Conservation (phyloP, 2,329 filamentous ascomycete species). For the Samsoniella hepiali region DNA sequence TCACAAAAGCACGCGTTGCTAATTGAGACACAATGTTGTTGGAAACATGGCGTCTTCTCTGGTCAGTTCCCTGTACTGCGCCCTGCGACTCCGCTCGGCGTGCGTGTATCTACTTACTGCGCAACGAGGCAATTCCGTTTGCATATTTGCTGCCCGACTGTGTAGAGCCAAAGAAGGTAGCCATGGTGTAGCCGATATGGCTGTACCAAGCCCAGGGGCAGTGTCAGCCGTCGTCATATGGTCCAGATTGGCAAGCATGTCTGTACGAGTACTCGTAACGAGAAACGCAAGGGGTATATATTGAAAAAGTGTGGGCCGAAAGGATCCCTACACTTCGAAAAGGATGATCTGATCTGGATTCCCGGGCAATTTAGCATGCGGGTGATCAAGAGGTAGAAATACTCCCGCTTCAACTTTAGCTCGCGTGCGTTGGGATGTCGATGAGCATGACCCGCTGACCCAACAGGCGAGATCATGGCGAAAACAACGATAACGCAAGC, state of each 20-base stretch:
- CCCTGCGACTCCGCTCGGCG: too few species aligned
- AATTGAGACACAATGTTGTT: not conserved
- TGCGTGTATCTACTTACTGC: not conserved
- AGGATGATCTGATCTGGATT: too few species aligned
- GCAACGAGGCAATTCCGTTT: not conserved
- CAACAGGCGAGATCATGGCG: not conserved
- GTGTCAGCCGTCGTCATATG: not conserved
- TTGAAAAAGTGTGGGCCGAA: too few species aligned
- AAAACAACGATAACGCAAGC: not conserved
- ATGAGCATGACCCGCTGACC: not conserved
- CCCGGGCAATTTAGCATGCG: too few species aligned
- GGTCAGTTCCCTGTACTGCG: not conserved
- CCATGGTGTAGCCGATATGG: not conserved
- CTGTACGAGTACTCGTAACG: not conserved
- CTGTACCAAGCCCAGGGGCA: not conserved
- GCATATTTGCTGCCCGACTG: not conserved
- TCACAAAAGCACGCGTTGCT: not conserved
- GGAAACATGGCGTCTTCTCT: not conserved
- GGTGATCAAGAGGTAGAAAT: not conserved
- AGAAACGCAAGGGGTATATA: not conserved
- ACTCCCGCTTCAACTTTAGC: not conserved
- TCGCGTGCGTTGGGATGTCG: not conserved
- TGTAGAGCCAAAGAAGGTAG: not conserved
- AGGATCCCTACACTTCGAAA: too few species aligned
- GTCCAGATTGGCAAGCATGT: not conserved